Base-by-base conservation (phyloP, 1,139 yeast genomes). In the Protomyces pachydermus region DNA sequence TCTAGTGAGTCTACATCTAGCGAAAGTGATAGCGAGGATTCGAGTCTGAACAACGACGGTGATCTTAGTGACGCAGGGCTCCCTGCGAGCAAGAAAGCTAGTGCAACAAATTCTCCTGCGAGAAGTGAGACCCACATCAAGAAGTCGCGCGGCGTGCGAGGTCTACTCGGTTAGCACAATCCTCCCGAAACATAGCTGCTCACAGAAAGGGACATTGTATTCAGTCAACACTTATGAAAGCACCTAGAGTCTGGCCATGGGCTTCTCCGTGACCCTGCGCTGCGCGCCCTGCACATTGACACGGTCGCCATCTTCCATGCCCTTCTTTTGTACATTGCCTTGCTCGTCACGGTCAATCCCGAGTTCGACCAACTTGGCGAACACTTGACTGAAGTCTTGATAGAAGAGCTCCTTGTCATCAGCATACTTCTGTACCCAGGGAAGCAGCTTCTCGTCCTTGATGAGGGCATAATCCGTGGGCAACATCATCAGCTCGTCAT, bases 401-500 rank as follows among this genome's bases (percentile, higher is more conserved):
- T 88, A 87, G 79, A 86, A 90, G 60, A 79, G 74, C 56, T 83
- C 84, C 71, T 84, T 81, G 76, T 88, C 90, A 53, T 80, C 79
- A 37, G 97, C 96, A 74, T 85, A 90, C 72, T 78, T 77, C 73
- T 83, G 82, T 62, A 86, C 93, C 78, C 85, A 84, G 73, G 83
- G 81, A 72, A 80, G 76, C 75, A 87, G 89, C 68, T 78, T 79
- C 57, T 83, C 79, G 73, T 87, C 93, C 73, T 85, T 83, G 65
- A 84, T 79, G 71, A 90, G 76, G 1, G 91, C 87, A 78, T 84
- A 82, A 74, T 90, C 97, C 35, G 96, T 82, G 55, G 95, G 95
- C 72, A 90, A 79, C 97, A 90, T 90, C 97, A 90, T 90, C 71
- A 86, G 82, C n/a, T 84, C 78, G 61, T 87, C 86, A 69, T 80